A percentile compares a stretch with the other conserved stretches of the same genome.
Evolutionary conservation across 2,329 filamentous ascomycete genomes (phyloP).

Genomic region (Exophiala sp.): DNA sequence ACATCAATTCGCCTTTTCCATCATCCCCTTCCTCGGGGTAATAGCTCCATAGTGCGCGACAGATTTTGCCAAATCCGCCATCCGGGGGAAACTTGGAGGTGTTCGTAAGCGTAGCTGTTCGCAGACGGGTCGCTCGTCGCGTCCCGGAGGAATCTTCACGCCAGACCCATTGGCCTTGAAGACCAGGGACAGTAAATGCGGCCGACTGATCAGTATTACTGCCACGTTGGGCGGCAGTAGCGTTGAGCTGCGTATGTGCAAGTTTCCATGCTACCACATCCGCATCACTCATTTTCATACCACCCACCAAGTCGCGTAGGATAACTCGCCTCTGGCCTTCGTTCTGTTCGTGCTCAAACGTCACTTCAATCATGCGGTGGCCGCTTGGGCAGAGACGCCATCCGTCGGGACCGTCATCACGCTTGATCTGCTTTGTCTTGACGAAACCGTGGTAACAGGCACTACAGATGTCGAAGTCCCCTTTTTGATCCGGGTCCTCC

Average conservation of each 20-base stretch:
- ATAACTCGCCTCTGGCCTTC: constrained; percentile 63
- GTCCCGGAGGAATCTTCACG: constrained; percentile 22
- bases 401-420: constrained; percentile 69
- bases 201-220: background rate
- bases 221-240: background rate
- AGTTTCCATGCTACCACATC: constrained; percentile 34
- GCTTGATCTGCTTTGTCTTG: constrained; percentile 57
- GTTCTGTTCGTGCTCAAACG: constrained; percentile 60
- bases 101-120: constrained; percentile 8
- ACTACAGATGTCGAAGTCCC: constrained; percentile 83
- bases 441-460: constrained; percentile 69
- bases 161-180: constrained; percentile 27
- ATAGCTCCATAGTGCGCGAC: constrained; percentile 68
- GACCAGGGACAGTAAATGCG: background rate
- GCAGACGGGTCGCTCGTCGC: constrained; percentile 14
- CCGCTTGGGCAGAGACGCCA: constrained; percentile 77
- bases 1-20: constrained; percentile 58
- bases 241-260: constrained; percentile 9
- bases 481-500: constrained; percentile 49
- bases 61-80: constrained; percentile 62
- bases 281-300: constrained; percentile 60
- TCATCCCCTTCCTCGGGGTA: constrained; percentile 59
- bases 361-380: constrained; percentile 78
- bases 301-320: constrained; percentile 70
- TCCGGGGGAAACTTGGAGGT: constrained; percentile 60